Base-by-base conservation (phyloP, 139 green algal species). In the Marvania coccoides region DNA sequence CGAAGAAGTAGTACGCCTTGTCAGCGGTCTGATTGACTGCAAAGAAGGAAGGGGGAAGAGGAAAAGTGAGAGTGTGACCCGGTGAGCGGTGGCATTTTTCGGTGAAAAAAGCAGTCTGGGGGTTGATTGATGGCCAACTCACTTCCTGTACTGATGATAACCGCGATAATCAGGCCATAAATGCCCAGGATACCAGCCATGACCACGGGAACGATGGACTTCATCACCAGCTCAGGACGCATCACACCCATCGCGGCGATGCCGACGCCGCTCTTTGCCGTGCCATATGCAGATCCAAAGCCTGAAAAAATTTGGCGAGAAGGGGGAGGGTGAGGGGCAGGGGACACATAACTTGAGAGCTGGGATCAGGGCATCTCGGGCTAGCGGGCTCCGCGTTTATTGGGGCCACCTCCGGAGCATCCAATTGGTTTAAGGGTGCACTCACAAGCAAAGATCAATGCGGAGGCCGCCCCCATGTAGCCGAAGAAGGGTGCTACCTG, bases 151-250 rank as follows among this genome's bases (percentile, higher is more conserved):
- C 77, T 89, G 75, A 99, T 98, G 71, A 99, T 96, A 53, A 99
- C 95, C 31, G 95, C 91, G 73, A 99, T 98, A 76, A 99, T 98
- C 10, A 99, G 90, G 47, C 95, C 95, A 80, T 99, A 99, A 71
- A 99, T 99, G 70, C 95, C 95, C 42, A 99, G 83, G 68, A 99
- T 87, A 86, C 95, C 95, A 65, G 95, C 94, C 94, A 99, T 98
- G 74, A 99, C 91, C 40, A 99, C 73, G 24, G 95, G 94, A 10
- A 99, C 85, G 65, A 99, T 98, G 57, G 88, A 97, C 87, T 99
- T 99, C 94, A 99, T 99, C 31, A 99, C 95, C 67, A 99, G 84
- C 81, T 99, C 95, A 5, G 95, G 95, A 31, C 95, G 80, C 91
- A 99, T 96, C 10, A 99, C 95, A 70, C 95, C 95, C 95, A 99